These are phyloP conservation scores for Cicer arietinum DNA, from an alignment of 306 rosid species.

Conservation along the genomic window DNA sequence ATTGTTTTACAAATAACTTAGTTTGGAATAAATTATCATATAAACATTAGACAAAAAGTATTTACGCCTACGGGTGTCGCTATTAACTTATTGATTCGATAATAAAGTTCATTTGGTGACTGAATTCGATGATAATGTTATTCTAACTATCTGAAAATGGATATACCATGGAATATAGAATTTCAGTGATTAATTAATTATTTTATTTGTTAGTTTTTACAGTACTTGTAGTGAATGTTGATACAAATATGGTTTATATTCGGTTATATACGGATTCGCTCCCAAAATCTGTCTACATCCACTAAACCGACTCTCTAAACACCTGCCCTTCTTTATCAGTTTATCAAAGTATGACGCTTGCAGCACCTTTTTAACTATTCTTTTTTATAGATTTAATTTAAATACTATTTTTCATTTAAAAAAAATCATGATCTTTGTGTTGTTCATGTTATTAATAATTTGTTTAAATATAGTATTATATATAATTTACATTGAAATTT, in stretches of 20 bases:
- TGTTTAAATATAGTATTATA: no score
- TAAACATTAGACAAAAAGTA: no score
- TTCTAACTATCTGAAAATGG: neutral
- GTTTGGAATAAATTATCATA: no score
- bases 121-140: no score
- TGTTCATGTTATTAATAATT: neutral
- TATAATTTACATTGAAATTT: no score
- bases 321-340: neutral
- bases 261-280: neutral
- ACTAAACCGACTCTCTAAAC: neutral
- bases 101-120: no score
- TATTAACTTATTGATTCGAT: no score
- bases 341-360: neutral
- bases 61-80: no score
- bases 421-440: neutral
- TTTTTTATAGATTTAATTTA: no score
- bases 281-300: neutral
- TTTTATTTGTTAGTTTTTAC: no score
- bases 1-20: no score
- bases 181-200: neutral
- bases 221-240: no score
- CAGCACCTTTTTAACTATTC: neutral
- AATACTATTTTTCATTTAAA: neutral
- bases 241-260: neutral
- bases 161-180: constrained; percentile 1